These are phyloP conservation scores for Eucalyptus lansdowneana DNA, from an alignment of 345 rosid species.

Conservation along the genomic window DNA sequence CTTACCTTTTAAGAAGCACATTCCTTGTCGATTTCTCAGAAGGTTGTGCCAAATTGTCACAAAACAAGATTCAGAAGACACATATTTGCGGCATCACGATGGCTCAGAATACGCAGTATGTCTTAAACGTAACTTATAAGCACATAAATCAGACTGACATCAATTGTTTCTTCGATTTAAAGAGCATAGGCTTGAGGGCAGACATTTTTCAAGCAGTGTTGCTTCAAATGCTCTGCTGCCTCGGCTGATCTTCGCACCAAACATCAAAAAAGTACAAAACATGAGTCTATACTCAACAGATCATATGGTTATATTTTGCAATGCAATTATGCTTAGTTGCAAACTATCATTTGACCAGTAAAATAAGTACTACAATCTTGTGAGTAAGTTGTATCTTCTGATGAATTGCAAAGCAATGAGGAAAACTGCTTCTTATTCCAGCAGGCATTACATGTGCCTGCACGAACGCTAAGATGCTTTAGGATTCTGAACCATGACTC, in stretches of 20 bases:
- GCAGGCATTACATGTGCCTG: neutral
- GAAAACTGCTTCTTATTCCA: neutral
- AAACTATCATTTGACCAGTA: neutral
- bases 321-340: neutral
- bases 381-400: neutral
- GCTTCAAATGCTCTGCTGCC: conserved; percentile 92
- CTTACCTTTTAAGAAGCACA: too few species aligned
- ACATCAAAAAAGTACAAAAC: conserved; percentile 16
- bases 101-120: neutral
- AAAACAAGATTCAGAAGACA: too few species aligned
- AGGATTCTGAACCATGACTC: neutral
- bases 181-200: conserved; percentile 86
- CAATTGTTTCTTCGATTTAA: conserved; percentile 66
- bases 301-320: neutral
- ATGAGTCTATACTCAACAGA: neutral
- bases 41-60: too few species aligned
- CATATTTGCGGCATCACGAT: neutral
- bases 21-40: too few species aligned
- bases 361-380: neutral
- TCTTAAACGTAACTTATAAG: conserved; percentile 46
- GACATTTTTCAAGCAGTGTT: conserved; percentile 62
- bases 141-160: conserved; percentile 81
- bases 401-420: neutral
- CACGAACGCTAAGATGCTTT: neutral
- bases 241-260: conserved; percentile 87